These are phyloP conservation scores for Neocatenulostroma microsporum DNA, from an alignment of 2,329 filamentous ascomycete genomes.

Conservation along the genomic window DNA sequence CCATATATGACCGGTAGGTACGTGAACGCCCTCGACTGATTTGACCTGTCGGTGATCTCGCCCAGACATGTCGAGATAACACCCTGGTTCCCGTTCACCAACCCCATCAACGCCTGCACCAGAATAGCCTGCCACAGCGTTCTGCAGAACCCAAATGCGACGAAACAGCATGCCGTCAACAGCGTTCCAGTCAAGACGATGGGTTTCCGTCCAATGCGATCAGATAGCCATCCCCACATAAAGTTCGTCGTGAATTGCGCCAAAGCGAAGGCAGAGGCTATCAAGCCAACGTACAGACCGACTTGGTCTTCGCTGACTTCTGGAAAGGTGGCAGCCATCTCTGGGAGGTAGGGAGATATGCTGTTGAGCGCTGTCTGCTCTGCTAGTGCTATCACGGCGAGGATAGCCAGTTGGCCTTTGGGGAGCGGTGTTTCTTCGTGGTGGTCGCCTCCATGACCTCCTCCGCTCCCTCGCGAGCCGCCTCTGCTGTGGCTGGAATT, in stretches of 20 bases:
- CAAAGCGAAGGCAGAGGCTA: constrained; percentile 84
- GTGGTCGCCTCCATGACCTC: not conserved
- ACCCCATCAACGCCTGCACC: constrained; percentile 82
- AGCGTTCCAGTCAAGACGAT: constrained; percentile 75
- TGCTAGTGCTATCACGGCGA: constrained; percentile 81
- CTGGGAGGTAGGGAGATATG: constrained; percentile 87
- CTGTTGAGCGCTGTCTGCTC: constrained; percentile 97
- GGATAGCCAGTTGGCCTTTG: constrained; percentile 68
- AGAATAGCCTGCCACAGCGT: constrained; percentile 75
- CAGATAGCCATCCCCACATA: constrained; percentile 78
- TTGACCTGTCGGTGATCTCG: constrained; percentile 89
- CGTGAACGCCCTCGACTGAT: constrained; percentile 87
- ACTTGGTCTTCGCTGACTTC: constrained; percentile 64
- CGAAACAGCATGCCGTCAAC: constrained; percentile 73
- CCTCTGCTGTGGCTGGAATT: constrained; percentile 1
- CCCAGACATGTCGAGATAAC: constrained; percentile 89
- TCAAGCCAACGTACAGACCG: constrained; percentile 80
- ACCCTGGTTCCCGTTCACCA: constrained; percentile 91
- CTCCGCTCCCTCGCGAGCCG: not conserved
- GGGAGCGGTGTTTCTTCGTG: constrained; percentile 66
- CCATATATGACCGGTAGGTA: constrained; percentile 97
- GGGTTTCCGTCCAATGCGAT: constrained; percentile 71
- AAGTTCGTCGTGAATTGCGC: constrained; percentile 92
- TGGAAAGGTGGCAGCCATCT: constrained; percentile 82
- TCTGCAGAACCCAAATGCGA: constrained; percentile 78